A percentile compares a stretch with the other conserved stretches of the same genome.
Evolutionary conservation across 805 yeast species (phyloP).

Genomic region (Wickerhamiella australiensis): DNA sequence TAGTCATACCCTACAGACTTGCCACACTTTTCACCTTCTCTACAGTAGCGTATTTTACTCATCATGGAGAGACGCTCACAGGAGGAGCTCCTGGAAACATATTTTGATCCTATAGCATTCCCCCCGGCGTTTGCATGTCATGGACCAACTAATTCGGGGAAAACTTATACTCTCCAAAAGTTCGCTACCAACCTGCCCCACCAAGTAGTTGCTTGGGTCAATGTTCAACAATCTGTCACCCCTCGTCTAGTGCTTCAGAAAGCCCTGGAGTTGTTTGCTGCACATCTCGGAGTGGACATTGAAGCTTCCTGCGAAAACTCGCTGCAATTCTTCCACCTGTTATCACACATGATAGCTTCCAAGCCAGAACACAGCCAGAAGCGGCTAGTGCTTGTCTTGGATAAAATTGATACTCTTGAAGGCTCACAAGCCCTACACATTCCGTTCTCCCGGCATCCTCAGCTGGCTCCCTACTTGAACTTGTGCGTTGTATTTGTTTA

Average conservation of each 20-base stretch:
- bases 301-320: constrained; percentile 32
- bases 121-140: constrained; percentile 35
- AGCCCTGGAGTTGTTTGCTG: constrained; percentile 32
- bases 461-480: constrained; percentile 31
- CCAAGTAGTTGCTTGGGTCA: constrained; percentile 24
- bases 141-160: constrained; percentile 41
- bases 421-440: constrained; percentile 34
- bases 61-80: constrained; percentile 19
- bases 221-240: constrained; percentile 40
- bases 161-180: constrained; percentile 31
- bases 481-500: constrained; percentile 34
- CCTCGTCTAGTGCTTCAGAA: constrained; percentile 37
- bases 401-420: constrained; percentile 38
- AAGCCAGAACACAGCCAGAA: constrained; percentile 24
- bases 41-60: not conserved
- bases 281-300: constrained; percentile 23
- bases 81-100: constrained; percentile 28
- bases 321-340: constrained; percentile 32
- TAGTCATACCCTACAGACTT: too few species aligned
- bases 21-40: too few species aligned
- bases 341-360: constrained; percentile 29
- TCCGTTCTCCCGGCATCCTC: constrained; percentile 34
- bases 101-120: constrained; percentile 24
- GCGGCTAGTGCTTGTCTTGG: constrained; percentile 40
- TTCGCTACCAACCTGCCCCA: constrained; percentile 26